Evolutionary conservation across 305 asterid species (phyloP).

Genomic region (Fraxinus velutina): DNA sequence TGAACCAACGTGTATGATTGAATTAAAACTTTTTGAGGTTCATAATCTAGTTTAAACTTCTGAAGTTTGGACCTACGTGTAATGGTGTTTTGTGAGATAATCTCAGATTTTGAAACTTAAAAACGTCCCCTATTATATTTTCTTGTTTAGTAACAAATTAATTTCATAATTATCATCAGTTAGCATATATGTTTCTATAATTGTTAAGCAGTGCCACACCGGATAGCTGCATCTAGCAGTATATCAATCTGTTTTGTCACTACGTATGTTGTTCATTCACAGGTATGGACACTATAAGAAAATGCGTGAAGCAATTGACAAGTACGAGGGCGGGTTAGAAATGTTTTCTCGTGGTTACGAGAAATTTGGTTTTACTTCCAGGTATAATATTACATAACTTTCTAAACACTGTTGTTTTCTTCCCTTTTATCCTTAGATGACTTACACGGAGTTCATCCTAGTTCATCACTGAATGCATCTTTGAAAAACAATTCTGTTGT

Average conservation of each 20-base stretch:
- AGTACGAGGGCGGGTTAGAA: slow-evolving; percentile 91
- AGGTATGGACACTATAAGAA: slow-evolving; percentile 80
- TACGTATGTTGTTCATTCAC: slow-evolving; percentile 24
- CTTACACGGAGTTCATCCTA: slow-evolving; percentile 17
- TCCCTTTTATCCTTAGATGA: background rate
- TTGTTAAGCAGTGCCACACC: background rate
- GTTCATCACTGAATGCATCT: slow-evolving; percentile 18
- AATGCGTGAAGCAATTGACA: slow-evolving; percentile 77
- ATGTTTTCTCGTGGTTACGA: slow-evolving; percentile 92
- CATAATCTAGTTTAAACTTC: slow-evolving; percentile 2
- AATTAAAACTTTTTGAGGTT: slow-evolving; percentile 12
- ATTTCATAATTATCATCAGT: slow-evolving; percentile 8
- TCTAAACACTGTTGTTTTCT: slow-evolving; percentile 19
- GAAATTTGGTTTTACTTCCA: slow-evolving; percentile 87
- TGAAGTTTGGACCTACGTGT: background rate
- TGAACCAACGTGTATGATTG: background rate
- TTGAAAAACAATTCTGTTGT: background rate
- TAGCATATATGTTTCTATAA: slow-evolving; percentile 10
- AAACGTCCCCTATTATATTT: background rate
- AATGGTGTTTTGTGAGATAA: slow-evolving; percentile 7
- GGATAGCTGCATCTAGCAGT: slow-evolving; percentile 18
- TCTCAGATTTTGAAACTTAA: slow-evolving; percentile 1
- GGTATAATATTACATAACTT: slow-evolving; percentile 42
- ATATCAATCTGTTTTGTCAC: background rate
- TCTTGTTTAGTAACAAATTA: slow-evolving; percentile 5